Conservation (phyloP, 495 filamentous ascomycete species). For the Wilcoxina mikolae region DNA sequence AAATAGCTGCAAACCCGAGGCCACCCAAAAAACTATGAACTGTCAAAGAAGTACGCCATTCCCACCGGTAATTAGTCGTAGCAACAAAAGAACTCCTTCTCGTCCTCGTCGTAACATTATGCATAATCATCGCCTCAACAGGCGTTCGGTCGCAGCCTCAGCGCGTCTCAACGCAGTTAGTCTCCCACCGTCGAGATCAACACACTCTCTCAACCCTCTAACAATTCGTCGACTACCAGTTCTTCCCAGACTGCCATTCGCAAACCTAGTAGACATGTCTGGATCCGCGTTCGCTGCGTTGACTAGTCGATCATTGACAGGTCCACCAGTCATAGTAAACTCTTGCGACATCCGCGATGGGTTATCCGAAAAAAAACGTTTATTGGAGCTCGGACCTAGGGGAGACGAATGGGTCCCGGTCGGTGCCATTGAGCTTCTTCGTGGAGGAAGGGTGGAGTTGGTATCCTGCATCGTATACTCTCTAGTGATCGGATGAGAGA, state of each 20-base stretch:
- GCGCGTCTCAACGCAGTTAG: neutral
- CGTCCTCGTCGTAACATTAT: slow-evolving; percentile 2
- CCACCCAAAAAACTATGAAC: neutral
- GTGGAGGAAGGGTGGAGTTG: slow-evolving; percentile 5
- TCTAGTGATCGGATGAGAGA: slow-evolving; percentile 6
- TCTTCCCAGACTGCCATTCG: slow-evolving; percentile 1
- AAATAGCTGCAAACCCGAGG: neutral
- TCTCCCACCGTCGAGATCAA: slow-evolving; percentile 15
- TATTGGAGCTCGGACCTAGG: slow-evolving; percentile 13
- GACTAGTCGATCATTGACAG: neutral
- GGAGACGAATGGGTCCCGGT: slow-evolving; percentile 9
- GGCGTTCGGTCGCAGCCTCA: slow-evolving; percentile 5
- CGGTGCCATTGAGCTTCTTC: slow-evolving; percentile 14
- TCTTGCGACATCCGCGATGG: neutral
- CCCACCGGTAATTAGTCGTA: neutral
- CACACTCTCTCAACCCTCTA: slow-evolving; percentile 18
- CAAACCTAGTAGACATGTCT: neutral
- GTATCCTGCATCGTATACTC: slow-evolving; percentile 3
- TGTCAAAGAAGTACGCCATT: neutral
- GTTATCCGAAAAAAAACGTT: slow-evolving; percentile 16
- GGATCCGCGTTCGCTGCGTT: slow-evolving; percentile 1
- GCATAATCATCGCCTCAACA: slow-evolving; percentile 1
- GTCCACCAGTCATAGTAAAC: slow-evolving; percentile 1
- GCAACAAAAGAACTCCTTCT: slow-evolving; percentile 1
- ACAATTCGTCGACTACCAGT: no score